phyloP scores from a whole-genome alignment of 768 basidiomycete species.

The Zangia roseola region DNA sequence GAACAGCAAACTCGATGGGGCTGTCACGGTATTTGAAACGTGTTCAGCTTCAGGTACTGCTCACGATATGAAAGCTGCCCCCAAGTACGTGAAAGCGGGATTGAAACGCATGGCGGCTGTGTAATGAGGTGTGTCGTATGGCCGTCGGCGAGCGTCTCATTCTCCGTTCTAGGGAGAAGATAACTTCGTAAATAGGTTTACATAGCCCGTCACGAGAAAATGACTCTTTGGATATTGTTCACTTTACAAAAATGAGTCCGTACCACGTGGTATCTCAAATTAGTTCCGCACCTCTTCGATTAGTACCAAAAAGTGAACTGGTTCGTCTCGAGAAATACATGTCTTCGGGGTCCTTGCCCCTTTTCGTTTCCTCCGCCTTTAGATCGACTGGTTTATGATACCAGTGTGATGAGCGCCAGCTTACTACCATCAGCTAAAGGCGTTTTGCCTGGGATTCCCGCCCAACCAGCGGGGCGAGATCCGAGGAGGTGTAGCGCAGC shows the following conservation, averaged over 20 bases:
- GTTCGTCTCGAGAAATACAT: slow-evolving; percentile 15
- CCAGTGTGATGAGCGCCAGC: slow-evolving; percentile 19
- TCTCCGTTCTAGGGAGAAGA: slow-evolving; percentile 19
- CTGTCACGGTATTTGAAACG: slow-evolving; percentile 25
- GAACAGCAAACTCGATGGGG: slow-evolving; percentile 15
- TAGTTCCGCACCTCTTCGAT: neutral
- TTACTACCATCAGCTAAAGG: slow-evolving; percentile 3
- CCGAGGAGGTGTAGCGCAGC: slow-evolving; percentile 20
- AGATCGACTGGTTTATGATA: slow-evolving; percentile 18
- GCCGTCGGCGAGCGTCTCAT: slow-evolving; percentile 22
- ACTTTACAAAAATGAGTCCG: slow-evolving; percentile 1
- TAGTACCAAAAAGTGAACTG: slow-evolving; percentile 15
- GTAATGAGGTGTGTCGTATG: neutral
- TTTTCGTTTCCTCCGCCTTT: slow-evolving; percentile 6
- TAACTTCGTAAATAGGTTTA: slow-evolving; percentile 1
- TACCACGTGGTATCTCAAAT: slow-evolving; percentile 19
- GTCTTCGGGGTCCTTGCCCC: slow-evolving; percentile 26
- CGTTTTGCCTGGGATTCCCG: slow-evolving; percentile 12
- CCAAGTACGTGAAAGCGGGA: slow-evolving; percentile 27
- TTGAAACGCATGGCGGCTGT: slow-evolving; percentile 6
- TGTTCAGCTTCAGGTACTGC: slow-evolving; percentile 13
- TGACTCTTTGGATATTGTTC: neutral
- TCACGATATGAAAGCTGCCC: slow-evolving; percentile 21
- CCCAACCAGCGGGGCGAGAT: slow-evolving; percentile 8
- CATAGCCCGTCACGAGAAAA: slow-evolving; percentile 11